These are phyloP conservation scores for Penicillium sp. DNA, from an alignment of 2,329 filamentous ascomycete species.

Conservation along the genomic window DNA sequence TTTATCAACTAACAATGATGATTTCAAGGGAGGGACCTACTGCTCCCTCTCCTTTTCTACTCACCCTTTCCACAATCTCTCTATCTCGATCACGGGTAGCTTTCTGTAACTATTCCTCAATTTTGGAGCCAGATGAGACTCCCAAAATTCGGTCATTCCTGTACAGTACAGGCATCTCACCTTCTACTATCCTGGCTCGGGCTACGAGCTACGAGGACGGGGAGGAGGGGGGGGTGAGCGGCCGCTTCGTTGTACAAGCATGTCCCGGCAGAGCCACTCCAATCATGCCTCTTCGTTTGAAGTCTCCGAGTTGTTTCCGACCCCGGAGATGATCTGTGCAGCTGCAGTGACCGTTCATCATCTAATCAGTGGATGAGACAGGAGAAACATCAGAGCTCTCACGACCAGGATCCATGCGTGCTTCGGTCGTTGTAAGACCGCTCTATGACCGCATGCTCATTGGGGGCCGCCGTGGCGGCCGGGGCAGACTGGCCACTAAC, in stretches of 20 bases:
- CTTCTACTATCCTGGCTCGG: no score
- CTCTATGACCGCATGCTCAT: background rate
- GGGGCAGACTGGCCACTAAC: background rate
- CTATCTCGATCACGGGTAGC: no score
- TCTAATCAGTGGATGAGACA: background rate
- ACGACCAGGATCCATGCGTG: background rate
- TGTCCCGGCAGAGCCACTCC: conserved; percentile 14
- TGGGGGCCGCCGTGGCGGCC: background rate
- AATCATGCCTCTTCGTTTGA: conserved; percentile 12
- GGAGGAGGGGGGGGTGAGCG: conserved; percentile 5
- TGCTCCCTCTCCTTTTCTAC: no score
- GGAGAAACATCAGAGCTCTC: background rate
- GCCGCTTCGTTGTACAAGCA: conserved; percentile 15
- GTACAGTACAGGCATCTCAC: no score
- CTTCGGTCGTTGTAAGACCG: background rate
- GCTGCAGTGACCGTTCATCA: conserved; percentile 8
- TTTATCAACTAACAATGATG: no score
- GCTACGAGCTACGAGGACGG: background rate
- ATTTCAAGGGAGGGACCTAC: no score
- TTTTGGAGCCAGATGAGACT: no score
- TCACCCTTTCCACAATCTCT: no score
- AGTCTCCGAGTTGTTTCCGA: conserved; percentile 14
- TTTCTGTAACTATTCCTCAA: no score
- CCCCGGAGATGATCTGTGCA: conserved; percentile 11
- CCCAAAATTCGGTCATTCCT: no score